These are phyloP conservation scores for Alternaria alternata DNA, from an alignment of 2,329 filamentous ascomycete species.

Conservation along the genomic window DNA sequence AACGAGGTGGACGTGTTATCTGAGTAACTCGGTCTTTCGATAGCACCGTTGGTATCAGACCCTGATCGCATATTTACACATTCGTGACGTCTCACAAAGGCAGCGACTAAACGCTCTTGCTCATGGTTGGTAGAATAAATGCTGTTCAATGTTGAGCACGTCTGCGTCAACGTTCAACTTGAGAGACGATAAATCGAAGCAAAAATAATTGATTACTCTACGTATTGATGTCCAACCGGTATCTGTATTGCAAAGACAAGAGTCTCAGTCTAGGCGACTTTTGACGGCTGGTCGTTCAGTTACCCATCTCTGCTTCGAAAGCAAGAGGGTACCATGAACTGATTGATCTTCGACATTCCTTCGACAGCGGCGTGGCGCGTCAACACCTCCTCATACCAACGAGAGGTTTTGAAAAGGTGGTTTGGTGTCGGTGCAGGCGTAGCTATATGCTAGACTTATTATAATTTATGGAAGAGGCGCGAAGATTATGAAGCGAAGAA, in stretches of 20 bases:
- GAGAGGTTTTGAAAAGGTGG: constrained; percentile 28
- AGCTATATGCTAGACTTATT: not conserved
- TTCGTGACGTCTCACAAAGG: not conserved
- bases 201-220: not conserved
- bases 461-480: too few relatives aligned
- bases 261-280: constrained; percentile 47
- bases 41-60: not conserved
- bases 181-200: not conserved
- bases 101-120: not conserved
- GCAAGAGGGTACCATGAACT: constrained; percentile 29
- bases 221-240: constrained; percentile 38
- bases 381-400: constrained; percentile 33
- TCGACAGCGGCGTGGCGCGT: constrained; percentile 17
- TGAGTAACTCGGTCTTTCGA: not conserved
- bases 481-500: not conserved
- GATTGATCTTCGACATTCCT: constrained; percentile 36
- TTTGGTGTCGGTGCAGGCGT: constrained; percentile 13
- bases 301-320: constrained; percentile 26
- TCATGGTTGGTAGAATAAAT: not conserved
- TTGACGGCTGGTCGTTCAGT: constrained; percentile 31
- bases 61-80: not conserved
- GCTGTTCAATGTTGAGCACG: not conserved
- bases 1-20: not conserved
- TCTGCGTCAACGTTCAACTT: not conserved
- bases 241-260: constrained; percentile 50